Base-by-base conservation (phyloP, 2,329 filamentous ascomycete genomes). In the Diaporthe sp. region DNA sequence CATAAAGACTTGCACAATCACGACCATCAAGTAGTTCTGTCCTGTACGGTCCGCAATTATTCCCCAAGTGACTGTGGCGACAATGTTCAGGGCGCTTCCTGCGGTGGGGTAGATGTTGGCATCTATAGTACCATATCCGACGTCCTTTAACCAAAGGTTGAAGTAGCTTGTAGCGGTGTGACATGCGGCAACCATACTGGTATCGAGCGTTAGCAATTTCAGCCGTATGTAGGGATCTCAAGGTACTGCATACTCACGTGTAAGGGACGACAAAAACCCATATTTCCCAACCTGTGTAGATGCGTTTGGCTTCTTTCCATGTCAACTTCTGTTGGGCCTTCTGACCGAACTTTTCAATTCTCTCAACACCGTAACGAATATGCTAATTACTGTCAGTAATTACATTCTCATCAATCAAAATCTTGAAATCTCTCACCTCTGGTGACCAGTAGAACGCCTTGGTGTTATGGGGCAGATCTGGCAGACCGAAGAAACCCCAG, bases 401-500 rank as follows among this genome's bases (percentile, higher is more conserved):
- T 19, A 4, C 0, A 34, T 31, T 17, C 4, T 19, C 31, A 8
- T 9, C 7, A 31, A 31, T 4, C 1, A 5, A 19, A 2, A 4
- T 3, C 17, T 22, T 19, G 13, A 12, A 8, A 12, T 4, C 9
- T 4, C 55, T 37, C 17, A 58, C 55, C 31, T 58, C 55, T 22
- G 55, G 55, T 13, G 55, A n/a, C 55, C 55, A 58, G 10, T 58
- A 58, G 19, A 58, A 58, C n/a, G 55, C 55, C 31, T 37, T 37
- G 17, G 55, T 58, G 19, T 58, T 58, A 7, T 58, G 55, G 3
- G 72, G 72, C 6, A 68, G 58, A 53, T 74, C 72, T 6, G 72
- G 72, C n/a, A 74, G 22, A 44, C 39, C 61, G 28, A 70, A 74
- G 62, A 69, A 59, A n/a, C 61, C 46, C 28, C 53, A 19, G 17